Evolutionary conservation across 2,329 filamentous ascomycete species (phyloP).

Genomic region (Paraphaeosphaeria minitans): DNA sequence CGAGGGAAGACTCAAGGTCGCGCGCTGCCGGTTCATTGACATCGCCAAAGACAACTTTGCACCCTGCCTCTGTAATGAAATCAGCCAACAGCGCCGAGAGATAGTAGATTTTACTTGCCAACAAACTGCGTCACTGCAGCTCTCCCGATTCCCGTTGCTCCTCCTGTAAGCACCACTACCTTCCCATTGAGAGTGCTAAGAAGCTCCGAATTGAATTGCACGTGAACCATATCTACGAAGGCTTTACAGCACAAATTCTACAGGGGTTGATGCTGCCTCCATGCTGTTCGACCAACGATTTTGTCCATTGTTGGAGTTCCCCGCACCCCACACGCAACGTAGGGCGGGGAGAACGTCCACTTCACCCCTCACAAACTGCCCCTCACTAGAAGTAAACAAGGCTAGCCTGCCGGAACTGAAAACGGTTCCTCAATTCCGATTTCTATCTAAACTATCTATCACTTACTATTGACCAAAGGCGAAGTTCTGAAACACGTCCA

Average conservation of each 20-base stretch:
- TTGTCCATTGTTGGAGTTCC: neutral
- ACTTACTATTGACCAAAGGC: conserved; percentile 25
- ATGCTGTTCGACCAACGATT: neutral
- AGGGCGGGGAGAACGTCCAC: conserved; percentile 4
- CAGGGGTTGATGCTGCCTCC: neutral
- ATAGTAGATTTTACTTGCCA: conserved; percentile 12
- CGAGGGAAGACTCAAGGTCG: conserved; percentile 17
- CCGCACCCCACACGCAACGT: conserved; percentile 9
- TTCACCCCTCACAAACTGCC: neutral
- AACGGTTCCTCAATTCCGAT: neutral
- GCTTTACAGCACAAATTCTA: neutral
- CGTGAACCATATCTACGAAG: conserved; percentile 21
- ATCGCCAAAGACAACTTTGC: conserved; percentile 29
- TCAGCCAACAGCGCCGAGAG: neutral
- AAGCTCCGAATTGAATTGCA: conserved; percentile 24
- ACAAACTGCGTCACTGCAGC: conserved; percentile 24
- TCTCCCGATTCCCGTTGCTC: conserved; percentile 28
- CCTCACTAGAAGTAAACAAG: neutral
- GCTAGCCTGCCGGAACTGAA: neutral
- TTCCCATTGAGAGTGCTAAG: conserved; percentile 19
- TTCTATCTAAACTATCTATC: no score
- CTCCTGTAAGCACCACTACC: conserved; percentile 29
- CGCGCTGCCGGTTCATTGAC: conserved; percentile 20
- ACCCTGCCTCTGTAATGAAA: conserved; percentile 20
- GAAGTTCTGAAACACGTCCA: conserved; percentile 35